A percentile compares a stretch with the other conserved stretches of the same genome.
Evolutionary conservation across 139 green algal genomes (phyloP).

Genomic region (Picochlorum sp.): DNA sequence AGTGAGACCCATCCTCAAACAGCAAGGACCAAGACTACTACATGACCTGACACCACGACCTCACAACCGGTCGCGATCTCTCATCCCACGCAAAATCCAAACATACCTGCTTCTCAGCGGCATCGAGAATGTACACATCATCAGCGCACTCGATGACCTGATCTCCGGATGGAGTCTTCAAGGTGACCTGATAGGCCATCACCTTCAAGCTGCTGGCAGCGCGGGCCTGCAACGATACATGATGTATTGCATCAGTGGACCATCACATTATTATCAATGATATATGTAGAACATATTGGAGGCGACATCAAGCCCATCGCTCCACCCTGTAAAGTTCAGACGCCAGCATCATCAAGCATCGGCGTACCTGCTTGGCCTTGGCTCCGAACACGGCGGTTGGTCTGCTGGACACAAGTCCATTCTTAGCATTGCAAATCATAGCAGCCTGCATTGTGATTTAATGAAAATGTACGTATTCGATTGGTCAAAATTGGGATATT

Average conservation of each 20-base stretch:
- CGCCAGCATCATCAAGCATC: slow-evolving; percentile 1
- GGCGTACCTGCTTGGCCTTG: slow-evolving; percentile 16
- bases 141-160: slow-evolving; percentile 60
- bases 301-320: not conserved
- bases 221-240: not conserved
- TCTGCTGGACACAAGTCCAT: slow-evolving; percentile 11
- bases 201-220: slow-evolving; percentile 21
- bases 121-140: slow-evolving; percentile 77
- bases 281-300: not conserved
- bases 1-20: not conserved
- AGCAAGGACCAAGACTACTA: not conserved
- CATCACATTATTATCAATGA: not conserved
- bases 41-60: not conserved
- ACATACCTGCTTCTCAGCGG: slow-evolving; percentile 64
- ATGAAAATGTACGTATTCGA: too few species aligned
- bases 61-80: not conserved
- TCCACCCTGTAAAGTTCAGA: not conserved
- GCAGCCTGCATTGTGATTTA: slow-evolving; percentile 15
- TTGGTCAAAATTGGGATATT: too few species aligned
- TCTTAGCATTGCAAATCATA: slow-evolving; percentile 13
- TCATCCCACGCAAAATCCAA: not conserved
- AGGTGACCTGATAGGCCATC: slow-evolving; percentile 54
- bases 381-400: slow-evolving; percentile 13
- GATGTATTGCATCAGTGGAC: not conserved
- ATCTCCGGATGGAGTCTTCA: slow-evolving; percentile 58